These are phyloP conservation scores for Debaryomyces udenii DNA, from an alignment of 1,139 yeast genomes.

Conservation along the genomic window DNA sequence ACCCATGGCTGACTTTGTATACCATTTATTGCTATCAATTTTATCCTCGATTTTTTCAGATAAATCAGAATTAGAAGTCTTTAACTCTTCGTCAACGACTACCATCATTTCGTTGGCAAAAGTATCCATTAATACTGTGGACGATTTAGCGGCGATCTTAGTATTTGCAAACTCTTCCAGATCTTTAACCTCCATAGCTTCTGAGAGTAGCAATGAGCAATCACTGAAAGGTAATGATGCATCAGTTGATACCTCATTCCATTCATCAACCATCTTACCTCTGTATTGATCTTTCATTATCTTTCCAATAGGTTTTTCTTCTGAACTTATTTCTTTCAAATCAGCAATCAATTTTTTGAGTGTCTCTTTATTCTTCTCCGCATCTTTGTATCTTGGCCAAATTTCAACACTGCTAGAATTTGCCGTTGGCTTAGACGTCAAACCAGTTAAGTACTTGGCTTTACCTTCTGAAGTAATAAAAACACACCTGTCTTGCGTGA, in stretches of 20 bases:
- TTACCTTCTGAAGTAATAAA: conserved; percentile 86
- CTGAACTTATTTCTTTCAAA: conserved; percentile 40
- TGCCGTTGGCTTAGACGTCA: conserved; percentile 44
- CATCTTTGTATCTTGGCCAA: conserved; percentile 81
- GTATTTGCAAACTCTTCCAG: conserved; percentile 70
- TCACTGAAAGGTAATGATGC: conserved; percentile 55
- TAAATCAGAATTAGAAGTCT: conserved; percentile 71
- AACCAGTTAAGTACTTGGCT: conserved; percentile 71
- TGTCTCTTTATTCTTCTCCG: conserved; percentile 68
- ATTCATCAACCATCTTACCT: conserved; percentile 83
- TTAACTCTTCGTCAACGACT: conserved; percentile 83
- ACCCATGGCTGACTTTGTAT: conserved; percentile 63
- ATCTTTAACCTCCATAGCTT: conserved; percentile 74
- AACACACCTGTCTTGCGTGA: conserved; percentile 62
- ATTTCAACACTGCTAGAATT: conserved; percentile 57
- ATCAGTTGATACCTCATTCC: conserved; percentile 62
- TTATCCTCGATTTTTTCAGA: conserved; percentile 79
- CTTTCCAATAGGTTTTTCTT: conserved; percentile 59
- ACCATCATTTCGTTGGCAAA: conserved; percentile 89
- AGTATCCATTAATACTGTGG: conserved; percentile 78
- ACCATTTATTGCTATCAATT: conserved; percentile 77
- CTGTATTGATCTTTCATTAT: conserved; percentile 73
- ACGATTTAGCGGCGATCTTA: conserved; percentile 74
- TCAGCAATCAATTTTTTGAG: conserved; percentile 62
- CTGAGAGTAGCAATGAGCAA: conserved; percentile 52